Evolutionary conservation across 805 yeast genomes (phyloP), one percentile per base, ranked within the genome.

Genomic region (Starmerella powellii): DNA sequence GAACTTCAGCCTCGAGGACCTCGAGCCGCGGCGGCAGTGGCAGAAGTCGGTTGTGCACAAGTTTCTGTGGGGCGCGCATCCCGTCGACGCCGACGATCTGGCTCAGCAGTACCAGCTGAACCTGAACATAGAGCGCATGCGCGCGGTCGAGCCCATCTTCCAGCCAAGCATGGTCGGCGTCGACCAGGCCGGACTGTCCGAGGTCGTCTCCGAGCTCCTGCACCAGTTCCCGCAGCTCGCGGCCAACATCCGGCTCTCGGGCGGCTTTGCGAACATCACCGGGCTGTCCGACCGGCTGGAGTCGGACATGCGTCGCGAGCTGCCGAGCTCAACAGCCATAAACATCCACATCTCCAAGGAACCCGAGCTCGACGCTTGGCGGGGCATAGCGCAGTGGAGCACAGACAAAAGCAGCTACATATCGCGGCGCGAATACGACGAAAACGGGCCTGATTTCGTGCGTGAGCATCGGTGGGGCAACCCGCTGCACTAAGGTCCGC

Each of bases 91-190:
- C 11, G 94, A 84, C 52, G 76, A 81, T 41, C 71, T 76, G n/a
- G 85, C 79, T 50, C 85, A 87, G 52, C 80, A 78, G 47, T 94
- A 87, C 61, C 97, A 91, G 63, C 67, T 93, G 42, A 95, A 87
- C 64, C 54, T 91, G 34, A 93, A 88, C 59, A 70, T 88, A 32
- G 99, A 91, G 63, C 71, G 98, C 45, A 80, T 88, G 23, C 72
- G 93, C 44, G 83, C 88, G 2, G 96, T 97, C 0, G 99, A 91
- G 61, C 78, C 87, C 2, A 57, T 86, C 37, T 86, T 91, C 61
- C 91, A 88, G 59, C 98, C 99, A 6, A 72, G 79, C 8, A 85
- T 91, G 48, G 94, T 93, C 0, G 98, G 98, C 18, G 67, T 86
- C 18, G 98, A 91, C 60, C 97, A 87, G 63, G 94, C 96, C 0